phyloP scores from a whole-genome alignment of 257 asterid species.

The Nicotiana otophora region DNA sequence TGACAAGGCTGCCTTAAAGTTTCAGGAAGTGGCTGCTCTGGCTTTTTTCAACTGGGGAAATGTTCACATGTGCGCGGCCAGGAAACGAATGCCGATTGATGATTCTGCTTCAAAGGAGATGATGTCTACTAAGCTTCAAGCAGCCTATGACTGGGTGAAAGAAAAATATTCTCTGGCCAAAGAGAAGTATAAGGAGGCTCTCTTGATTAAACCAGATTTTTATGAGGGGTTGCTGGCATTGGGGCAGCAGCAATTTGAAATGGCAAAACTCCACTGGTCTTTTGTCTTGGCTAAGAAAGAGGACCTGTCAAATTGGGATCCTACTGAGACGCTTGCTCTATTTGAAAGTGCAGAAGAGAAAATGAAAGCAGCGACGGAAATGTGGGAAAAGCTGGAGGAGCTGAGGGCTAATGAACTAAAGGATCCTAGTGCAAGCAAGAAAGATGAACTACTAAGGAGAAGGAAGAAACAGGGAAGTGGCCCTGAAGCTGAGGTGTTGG shows the following conservation, averaged over 20 bases:
- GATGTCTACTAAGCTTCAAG: slow-evolving; percentile 57
- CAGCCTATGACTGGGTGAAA: slow-evolving; percentile 74
- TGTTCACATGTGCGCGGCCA: slow-evolving; percentile 94
- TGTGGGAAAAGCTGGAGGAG: slow-evolving; percentile 95
- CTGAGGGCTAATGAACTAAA: slow-evolving; percentile 63
- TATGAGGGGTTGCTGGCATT: slow-evolving; percentile 78
- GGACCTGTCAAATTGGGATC: slow-evolving; percentile 66
- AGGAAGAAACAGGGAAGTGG: slow-evolving; percentile 54
- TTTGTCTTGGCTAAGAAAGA: slow-evolving; percentile 66
- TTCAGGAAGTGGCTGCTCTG: slow-evolving; percentile 89
- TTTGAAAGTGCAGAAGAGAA: slow-evolving; percentile 70
- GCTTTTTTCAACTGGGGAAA: slow-evolving; percentile 97
- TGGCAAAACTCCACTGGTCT: slow-evolving; percentile 97
- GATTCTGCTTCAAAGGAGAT: slow-evolving; percentile 56
- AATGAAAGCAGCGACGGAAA: slow-evolving; percentile 73
- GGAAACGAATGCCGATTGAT: slow-evolving; percentile 77
- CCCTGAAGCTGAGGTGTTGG: slow-evolving; percentile 40
- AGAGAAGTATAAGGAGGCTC: slow-evolving; percentile 76
- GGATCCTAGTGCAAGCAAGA: slow-evolving; percentile 51
- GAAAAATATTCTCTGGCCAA: slow-evolving; percentile 69
- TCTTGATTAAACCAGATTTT: slow-evolving; percentile 66
- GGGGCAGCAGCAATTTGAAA: slow-evolving; percentile 93
- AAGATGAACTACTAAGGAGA: slow-evolving; percentile 54
- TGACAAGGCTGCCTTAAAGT: slow-evolving; percentile 68
- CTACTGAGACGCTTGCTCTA: slow-evolving; percentile 59